Evolutionary conservation across 2,329 filamentous ascomycete genomes (phyloP), one percentile per base, ranked within the genome.

Genomic region (Aureobasidium subglaciale): DNA sequence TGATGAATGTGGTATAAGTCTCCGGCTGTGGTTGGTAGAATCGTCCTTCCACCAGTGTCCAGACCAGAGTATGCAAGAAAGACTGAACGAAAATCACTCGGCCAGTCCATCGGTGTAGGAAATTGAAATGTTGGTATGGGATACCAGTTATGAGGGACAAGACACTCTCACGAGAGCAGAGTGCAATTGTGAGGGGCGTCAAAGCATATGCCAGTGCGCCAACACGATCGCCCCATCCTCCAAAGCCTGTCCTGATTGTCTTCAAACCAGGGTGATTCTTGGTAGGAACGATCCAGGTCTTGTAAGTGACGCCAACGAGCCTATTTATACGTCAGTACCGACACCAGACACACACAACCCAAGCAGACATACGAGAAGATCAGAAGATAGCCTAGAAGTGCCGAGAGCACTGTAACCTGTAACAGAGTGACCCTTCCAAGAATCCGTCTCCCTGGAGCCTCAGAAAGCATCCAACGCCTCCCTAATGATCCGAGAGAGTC

Each of bases 71-170:
- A 66, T 91, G 87, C 1, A 90, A 68, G 9, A 76, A 70, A 2
- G 81, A 79, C 65, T 90, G 87, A 0, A 81, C 66, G 54, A 88
- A 80, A 60, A 91, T 88, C 63, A 90, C 76, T 59, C 86, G 85
- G 6, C 87, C 87, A 0, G 85, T 72, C 87, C 87, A 90, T 29
- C 86, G 83, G 67, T 90, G 87, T 18, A 90, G 72, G 64, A 90
- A 90, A 68, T 87, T 85, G 76, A 90, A 89, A 63, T 80, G 82
- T 62, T 90, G 86, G 63, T 89, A 88, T 0, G 87, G 86, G 0
- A 90, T 75, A 1, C 87, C 87, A 0, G 86, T 90, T 46, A 88
- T 68, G 13, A 87, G 66, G 0, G 83, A 86, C 4, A 90, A 76
- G 2, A 90, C 72, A 0, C 83, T 87, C 65, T 90, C 87, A 37